These are phyloP conservation scores for Fusarium stilboides DNA, from an alignment of 2,329 filamentous ascomycete genomes.

Conservation along the genomic window DNA sequence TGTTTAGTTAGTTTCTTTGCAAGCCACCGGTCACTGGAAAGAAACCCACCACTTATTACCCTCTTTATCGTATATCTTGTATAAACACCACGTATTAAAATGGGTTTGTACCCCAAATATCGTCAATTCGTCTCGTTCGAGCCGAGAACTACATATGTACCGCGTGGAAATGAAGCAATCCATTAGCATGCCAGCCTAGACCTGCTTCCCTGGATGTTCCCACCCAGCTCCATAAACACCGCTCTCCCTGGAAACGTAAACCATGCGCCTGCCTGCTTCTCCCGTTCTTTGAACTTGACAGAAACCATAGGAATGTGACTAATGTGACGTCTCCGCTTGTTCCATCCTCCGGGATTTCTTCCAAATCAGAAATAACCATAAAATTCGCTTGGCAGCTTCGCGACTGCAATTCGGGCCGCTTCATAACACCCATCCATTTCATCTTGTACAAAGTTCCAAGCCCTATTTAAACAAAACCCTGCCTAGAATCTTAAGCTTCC, in stretches of 20 bases:
- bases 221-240: slow-evolving; percentile 42
- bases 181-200: slow-evolving; percentile 37
- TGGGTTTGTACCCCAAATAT: slow-evolving; percentile 19
- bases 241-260: slow-evolving; percentile 41
- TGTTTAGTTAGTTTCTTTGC: not conserved
- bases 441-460: slow-evolving; percentile 36
- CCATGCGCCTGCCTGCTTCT: slow-evolving; percentile 43
- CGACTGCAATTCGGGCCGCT: slow-evolving; percentile 18
- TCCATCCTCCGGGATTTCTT: slow-evolving; percentile 18
- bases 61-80: slow-evolving; percentile 4
- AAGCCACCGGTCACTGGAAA: slow-evolving; percentile 4
- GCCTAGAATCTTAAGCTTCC: slow-evolving; percentile 35
- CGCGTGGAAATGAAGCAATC: slow-evolving; percentile 30
- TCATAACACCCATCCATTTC: slow-evolving; percentile 29
- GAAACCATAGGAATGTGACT: slow-evolving; percentile 37
- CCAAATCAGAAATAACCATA: slow-evolving; percentile 26
- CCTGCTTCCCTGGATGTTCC: slow-evolving; percentile 33
- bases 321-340: slow-evolving; percentile 21
- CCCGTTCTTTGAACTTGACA: slow-evolving; percentile 24
- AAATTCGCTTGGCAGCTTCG: slow-evolving; percentile 20
- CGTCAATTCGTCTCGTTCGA: slow-evolving; percentile 40
- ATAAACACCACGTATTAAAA: slow-evolving; percentile 4
- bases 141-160: slow-evolving; percentile 39
- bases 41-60: not conserved
- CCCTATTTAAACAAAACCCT: slow-evolving; percentile 35